Conservation (phyloP, 108 stramenopile species). For the Nitzschia palea region DNA sequence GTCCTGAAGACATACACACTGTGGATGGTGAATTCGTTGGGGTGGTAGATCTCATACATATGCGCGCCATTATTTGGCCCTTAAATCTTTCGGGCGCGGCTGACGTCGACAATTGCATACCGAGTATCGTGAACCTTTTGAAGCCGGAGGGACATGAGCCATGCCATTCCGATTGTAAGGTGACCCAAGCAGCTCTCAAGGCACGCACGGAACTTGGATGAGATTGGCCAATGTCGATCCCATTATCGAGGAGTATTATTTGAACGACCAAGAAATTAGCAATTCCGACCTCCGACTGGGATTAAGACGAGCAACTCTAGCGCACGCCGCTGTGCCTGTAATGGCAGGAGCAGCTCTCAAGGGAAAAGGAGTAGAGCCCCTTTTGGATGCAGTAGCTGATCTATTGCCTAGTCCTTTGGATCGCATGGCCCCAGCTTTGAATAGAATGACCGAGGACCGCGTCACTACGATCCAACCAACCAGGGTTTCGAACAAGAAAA, state of each 20-base stretch:
- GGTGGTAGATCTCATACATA: constrained; percentile 90
- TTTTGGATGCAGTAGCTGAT: constrained; percentile 92
- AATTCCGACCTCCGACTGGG: constrained; percentile 66
- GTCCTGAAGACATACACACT: constrained; percentile 19
- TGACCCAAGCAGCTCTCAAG: constrained; percentile 53
- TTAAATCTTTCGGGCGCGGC: constrained; percentile 21
- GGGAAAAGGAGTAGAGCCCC: constrained; percentile 91
- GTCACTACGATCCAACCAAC: neutral
- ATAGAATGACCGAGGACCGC: constrained; percentile 30
- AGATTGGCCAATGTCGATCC: constrained; percentile 84
- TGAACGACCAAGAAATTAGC: constrained; percentile 63
- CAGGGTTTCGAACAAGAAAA: constrained; percentile 9
- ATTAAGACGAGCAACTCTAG: constrained; percentile 68
- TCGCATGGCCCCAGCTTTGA: constrained; percentile 62
- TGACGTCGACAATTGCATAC: constrained; percentile 71
- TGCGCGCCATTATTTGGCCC: constrained; percentile 92
- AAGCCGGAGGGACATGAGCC: constrained; percentile 28
- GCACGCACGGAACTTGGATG: constrained; percentile 65
- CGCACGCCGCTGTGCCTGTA: constrained; percentile 66
- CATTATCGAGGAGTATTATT: constrained; percentile 73
- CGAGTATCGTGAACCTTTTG: constrained; percentile 51
- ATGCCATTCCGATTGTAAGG: constrained; percentile 31
- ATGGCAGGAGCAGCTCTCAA: constrained; percentile 86
- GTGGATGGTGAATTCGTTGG: constrained; percentile 83
- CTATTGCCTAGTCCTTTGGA: constrained; percentile 94